These are phyloP conservation scores for Solanum peruvianum DNA, from an alignment of 257 asterid genomes.

Conservation along the genomic window DNA sequence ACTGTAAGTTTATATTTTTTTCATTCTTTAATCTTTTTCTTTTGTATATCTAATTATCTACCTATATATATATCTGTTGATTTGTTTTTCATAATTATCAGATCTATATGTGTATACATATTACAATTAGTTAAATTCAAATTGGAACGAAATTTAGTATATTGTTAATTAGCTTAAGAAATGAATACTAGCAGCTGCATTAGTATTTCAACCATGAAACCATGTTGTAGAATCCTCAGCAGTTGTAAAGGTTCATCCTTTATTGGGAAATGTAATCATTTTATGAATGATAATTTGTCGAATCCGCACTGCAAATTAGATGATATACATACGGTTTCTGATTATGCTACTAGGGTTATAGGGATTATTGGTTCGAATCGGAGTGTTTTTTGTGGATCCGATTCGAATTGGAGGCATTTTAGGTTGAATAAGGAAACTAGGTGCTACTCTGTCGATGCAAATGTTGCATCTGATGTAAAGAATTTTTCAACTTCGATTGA, in stretches of 20 bases:
- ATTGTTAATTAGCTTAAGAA: constrained; percentile 1
- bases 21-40: neutral
- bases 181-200: constrained; percentile 46
- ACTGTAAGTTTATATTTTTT: constrained; percentile 24
- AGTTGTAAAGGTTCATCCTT: constrained; percentile 35
- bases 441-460: constrained; percentile 20
- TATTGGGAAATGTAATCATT: constrained; percentile 18
- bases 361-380: constrained; percentile 25
- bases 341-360: constrained; percentile 10
- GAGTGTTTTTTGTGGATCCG: constrained; percentile 37
- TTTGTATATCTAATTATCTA: neutral
- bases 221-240: constrained; percentile 35
- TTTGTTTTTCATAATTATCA: constrained; percentile 15
- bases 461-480: constrained; percentile 55
- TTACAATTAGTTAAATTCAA: neutral
- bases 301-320: constrained; percentile 22
- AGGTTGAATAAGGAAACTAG: constrained; percentile 7
- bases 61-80: constrained; percentile 2
- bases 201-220: constrained; percentile 47
- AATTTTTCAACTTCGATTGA: constrained; percentile 50
- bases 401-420: constrained; percentile 42
- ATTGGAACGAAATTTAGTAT: neutral
- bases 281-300: constrained; percentile 20
- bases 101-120: neutral
- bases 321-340: constrained; percentile 5